Evolutionary conservation across 805 yeast genomes (phyloP), one percentile per base, ranked within the genome.

Genomic region (Limtongia smithiae): DNA sequence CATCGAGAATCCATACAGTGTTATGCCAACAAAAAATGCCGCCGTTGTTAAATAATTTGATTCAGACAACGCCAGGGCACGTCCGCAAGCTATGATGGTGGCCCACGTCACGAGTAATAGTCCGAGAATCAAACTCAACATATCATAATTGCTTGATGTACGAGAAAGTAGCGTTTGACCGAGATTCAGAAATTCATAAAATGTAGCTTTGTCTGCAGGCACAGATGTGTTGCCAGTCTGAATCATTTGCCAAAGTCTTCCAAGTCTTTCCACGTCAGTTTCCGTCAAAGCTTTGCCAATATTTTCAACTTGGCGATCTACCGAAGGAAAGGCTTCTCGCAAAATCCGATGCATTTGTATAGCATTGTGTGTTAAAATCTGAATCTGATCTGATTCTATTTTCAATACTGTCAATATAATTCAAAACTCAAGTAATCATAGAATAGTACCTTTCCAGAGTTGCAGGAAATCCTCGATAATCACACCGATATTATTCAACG

Each of bases 401-500:
- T 2, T 18, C 39, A 1, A 28, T 27, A 17, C 9, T 24, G 22
- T 22, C 2, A 35, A 34, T 15, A 21, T 6, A 22, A 2, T 17
- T 14, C 21, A 20, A 5, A 25, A 25, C 6, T 5, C 6, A 22
- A 28, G 15, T 21, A 4, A 6, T 8, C 11, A 4, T 5, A 4
- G 4, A 28, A 9, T 4, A 24, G 28, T 22, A 73, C 68, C 3
- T 65, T 27, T 5, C 60, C 59, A 0, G 65, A 30, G 61, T 46
- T 14, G 7, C 14, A 87, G 68, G 21, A 89, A 66, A 2, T 78
- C 77, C 0, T 73, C 70, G 3, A 88, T 76, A 4, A 90, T 60
- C 0, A 83, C 73, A 1, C 98, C 98, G 11, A 89, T 72, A 55
- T 75, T 82, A 61, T 85, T 85, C 44, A 74, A 76, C 0, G 94